Evolutionary conservation across 768 basidiomycete genomes (phyloP).

Genomic region (Lactarius hatsudake): DNA sequence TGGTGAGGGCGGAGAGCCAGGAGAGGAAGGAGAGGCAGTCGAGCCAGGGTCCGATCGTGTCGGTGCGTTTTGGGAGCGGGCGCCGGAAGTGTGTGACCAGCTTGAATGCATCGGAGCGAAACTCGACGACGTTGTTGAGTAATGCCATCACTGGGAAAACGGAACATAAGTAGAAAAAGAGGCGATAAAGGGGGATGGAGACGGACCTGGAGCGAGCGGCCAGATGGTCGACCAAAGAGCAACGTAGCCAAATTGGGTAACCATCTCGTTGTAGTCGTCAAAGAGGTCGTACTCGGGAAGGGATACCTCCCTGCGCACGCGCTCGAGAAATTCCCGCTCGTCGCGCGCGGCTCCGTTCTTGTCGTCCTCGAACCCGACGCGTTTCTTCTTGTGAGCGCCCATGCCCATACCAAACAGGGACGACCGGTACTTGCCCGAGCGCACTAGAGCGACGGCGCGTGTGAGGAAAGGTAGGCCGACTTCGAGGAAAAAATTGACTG

Average conservation of each 20-base stretch:
- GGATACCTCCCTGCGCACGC: conserved; percentile 70
- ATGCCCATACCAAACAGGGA: conserved; percentile 20
- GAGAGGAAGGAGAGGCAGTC: conserved; percentile 82
- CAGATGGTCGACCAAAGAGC: conserved; percentile 91
- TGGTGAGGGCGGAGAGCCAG: conserved; percentile 87
- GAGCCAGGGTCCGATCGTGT: conserved; percentile 94
- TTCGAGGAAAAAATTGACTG: conserved; percentile 72
- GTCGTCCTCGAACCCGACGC: conserved; percentile 72
- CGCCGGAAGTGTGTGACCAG: conserved; percentile 81
- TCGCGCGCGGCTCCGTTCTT: conserved; percentile 46
- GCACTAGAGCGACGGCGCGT: conserved; percentile 53
- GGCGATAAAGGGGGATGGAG: no score
- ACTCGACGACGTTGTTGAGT: conserved; percentile 89
- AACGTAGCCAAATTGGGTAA: conserved; percentile 91
- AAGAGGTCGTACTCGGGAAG: conserved; percentile 81
- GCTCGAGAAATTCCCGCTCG: conserved; percentile 78
- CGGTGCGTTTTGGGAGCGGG: conserved; percentile 82
- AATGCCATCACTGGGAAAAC: conserved; percentile 70
- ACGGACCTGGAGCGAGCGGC: conserved; percentile 79
- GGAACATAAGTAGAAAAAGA: background rate
- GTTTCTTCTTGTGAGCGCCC: conserved; percentile 50
- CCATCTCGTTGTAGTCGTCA: conserved; percentile 95
- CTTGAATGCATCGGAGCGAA: conserved; percentile 94
- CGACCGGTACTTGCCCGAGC: conserved; percentile 35
- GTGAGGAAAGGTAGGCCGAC: conserved; percentile 77